These are phyloP conservation scores for Myriosclerotinia curreyana DNA, from an alignment of 2,329 filamentous ascomycete genomes.

Conservation along the genomic window DNA sequence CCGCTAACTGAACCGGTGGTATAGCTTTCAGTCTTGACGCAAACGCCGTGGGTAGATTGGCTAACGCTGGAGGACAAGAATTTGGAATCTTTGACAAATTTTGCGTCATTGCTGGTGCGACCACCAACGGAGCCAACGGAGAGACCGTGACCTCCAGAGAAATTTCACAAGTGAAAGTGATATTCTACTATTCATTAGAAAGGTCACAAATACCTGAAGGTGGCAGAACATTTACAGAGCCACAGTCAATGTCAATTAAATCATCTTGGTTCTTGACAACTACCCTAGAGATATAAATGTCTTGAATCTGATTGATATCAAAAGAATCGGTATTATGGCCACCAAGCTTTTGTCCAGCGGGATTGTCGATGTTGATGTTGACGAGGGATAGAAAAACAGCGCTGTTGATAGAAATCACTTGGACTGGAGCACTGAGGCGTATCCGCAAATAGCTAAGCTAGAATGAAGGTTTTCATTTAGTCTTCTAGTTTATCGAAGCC, in stretches of 20 bases:
- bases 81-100: constrained; percentile 51
- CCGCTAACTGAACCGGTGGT: constrained; percentile 44
- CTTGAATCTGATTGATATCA: constrained; percentile 46
- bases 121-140: constrained; percentile 58
- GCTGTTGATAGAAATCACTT: constrained; percentile 48
- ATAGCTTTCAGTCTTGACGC: constrained; percentile 41
- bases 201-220: neutral
- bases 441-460: too few relatives aligned
- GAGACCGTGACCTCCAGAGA: constrained; percentile 45
- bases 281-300: constrained; percentile 50
- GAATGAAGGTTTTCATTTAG: too few relatives aligned
- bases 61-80: constrained; percentile 48
- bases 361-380: constrained; percentile 55
- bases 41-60: constrained; percentile 51
- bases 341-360: constrained; percentile 47
- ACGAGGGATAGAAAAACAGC: constrained; percentile 46
- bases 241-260: constrained; percentile 57
- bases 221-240: constrained; percentile 39
- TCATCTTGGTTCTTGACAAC: constrained; percentile 58
- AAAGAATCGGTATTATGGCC: constrained; percentile 56
- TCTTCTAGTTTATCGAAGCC: too few relatives aligned
- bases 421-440: constrained; percentile 51
- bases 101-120: constrained; percentile 50
- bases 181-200: constrained; percentile 19
- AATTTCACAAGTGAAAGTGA: constrained; percentile 36